Base-by-base conservation (phyloP, 257 asterid genomes). In the Jacaranda copaia region DNA sequence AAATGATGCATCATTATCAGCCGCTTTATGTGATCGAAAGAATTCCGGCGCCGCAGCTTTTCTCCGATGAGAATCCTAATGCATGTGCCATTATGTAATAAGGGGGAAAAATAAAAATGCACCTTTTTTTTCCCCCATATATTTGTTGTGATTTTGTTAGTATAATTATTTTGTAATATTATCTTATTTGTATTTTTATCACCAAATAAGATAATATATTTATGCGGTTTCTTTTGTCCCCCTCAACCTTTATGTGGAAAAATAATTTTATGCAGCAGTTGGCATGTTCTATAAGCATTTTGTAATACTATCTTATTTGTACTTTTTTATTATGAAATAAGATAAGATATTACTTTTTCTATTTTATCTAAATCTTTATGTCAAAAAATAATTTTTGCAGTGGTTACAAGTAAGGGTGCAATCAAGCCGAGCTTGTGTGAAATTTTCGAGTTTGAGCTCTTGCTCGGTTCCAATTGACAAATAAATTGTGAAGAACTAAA, bases 61-160 rank as follows among this genome's bases (percentile, higher is more conserved):
- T 94, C 80, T 94, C 97, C 0, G 97, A 94, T 16, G 97, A 94
- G 74, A 94, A 94, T 76, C 98, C 98, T 68, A 90, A 94, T 84
- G 97, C 98, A 5, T 94, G 98, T 75, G 80, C 81, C 80, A 67
- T 94, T 80, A 77, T 84, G 81, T 89, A 74, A 86, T 63, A n/a
- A 36, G 4, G 40, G 46, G 46, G 6, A 42, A 42, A 40, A 40
- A 40, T 4, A 40, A 40, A 42, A 42, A 42, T 2, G 7, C 39
- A 32, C 16, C 16, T 72, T 57, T 18, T 63, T 64, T 14, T 70
- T 18, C 45, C 52, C 20, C 5, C 8, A 42, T 42, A 4, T 8
- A 42, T 42, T 42, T 42, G 8, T 42, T 42, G 46, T 42, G 8
- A 42, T 42, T 35, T 15, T 2, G 35, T 62, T 35, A 62, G 2